These are phyloP conservation scores for Apiospora malaysiana DNA, from an alignment of 2,329 filamentous ascomycete species.

Conservation along the genomic window DNA sequence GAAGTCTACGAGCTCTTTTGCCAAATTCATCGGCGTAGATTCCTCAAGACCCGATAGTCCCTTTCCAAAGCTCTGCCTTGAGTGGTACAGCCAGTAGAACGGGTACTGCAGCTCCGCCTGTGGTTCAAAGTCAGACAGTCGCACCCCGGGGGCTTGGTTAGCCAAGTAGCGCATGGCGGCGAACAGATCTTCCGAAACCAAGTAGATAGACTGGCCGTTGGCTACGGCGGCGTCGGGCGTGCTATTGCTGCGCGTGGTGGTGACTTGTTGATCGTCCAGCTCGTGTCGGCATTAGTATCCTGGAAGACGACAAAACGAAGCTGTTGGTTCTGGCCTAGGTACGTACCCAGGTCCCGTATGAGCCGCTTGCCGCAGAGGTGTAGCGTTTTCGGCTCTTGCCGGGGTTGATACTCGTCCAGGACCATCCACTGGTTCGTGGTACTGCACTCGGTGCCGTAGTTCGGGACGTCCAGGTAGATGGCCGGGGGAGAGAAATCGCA, in stretches of 20 bases:
- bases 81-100: constrained; percentile 2
- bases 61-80: background rate
- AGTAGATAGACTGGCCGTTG: background rate
- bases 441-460: background rate
- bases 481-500: background rate
- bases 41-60: background rate
- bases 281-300: background rate
- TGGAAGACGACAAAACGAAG: background rate
- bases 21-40: background rate
- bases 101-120: background rate
- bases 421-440: constrained; percentile 8
- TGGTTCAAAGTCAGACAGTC: background rate
- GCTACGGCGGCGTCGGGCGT: background rate
- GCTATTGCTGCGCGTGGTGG: background rate
- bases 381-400: background rate
- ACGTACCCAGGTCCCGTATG: background rate
- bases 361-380: background rate
- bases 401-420: background rate
- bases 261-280: background rate
- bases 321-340: background rate
- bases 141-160: background rate
- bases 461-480: background rate
- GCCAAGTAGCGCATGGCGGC: background rate
- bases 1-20: background rate
- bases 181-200: background rate